phyloP scores from a whole-genome alignment of 768 basidiomycete species.

The Mycena galericulata region DNA sequence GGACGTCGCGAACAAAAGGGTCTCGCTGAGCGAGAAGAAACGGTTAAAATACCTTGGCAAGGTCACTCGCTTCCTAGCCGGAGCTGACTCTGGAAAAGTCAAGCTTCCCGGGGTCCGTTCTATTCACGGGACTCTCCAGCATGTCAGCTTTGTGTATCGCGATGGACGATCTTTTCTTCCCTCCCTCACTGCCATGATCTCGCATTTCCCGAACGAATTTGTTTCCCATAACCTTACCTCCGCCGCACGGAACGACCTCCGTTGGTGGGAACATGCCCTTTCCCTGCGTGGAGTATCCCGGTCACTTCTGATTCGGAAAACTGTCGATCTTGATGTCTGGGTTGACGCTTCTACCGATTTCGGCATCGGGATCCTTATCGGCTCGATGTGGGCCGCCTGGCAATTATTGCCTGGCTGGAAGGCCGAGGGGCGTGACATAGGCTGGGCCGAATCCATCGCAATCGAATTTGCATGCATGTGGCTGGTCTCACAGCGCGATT shows the following conservation, averaged over 20 bases:
- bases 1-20: background rate
- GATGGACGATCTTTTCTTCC: background rate
- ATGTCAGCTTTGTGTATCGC: background rate
- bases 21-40: background rate
- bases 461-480: background rate
- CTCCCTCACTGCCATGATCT: background rate
- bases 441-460: background rate
- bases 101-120: background rate
- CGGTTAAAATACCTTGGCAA: background rate
- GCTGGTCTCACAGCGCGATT: background rate
- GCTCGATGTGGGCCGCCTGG: background rate
- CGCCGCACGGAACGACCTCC: background rate
- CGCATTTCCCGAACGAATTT: background rate
- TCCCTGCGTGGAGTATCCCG: background rate
- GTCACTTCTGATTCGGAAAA: background rate
- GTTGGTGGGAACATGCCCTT: conserved; percentile 25
- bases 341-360: conserved; percentile 45
- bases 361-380: conserved; percentile 42
- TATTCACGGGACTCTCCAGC: background rate
- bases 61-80: background rate
- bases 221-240: background rate
- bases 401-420: background rate
- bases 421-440: background rate
- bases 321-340: conserved; percentile 29
- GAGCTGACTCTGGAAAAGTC: background rate